These are phyloP conservation scores for Taphrina pruni DNA, from an alignment of 1,139 yeast genomes.

Conservation along the genomic window DNA sequence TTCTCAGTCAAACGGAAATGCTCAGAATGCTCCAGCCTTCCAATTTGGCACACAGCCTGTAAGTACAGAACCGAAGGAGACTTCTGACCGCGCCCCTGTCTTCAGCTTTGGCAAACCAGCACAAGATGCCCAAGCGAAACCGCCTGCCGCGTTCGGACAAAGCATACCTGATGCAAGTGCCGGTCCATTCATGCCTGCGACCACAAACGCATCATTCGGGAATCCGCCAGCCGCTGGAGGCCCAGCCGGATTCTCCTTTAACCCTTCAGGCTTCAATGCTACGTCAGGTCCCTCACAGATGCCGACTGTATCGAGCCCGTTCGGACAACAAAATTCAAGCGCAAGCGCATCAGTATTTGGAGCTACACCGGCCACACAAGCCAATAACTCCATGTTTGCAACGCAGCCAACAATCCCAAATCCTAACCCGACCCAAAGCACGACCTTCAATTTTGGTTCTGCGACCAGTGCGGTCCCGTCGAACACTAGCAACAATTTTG, in stretches of 20 bases:
- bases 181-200: not conserved
- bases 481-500: not conserved
- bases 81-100: not conserved
- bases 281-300: not conserved
- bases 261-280: not conserved
- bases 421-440: not conserved
- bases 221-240: not conserved
- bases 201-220: not conserved
- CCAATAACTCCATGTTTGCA: not conserved
- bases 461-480: not conserved
- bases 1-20: not conserved
- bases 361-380: not conserved
- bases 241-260: not conserved
- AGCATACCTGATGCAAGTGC: not conserved
- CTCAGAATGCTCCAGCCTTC: not conserved
- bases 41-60: not conserved
- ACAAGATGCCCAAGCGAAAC: not conserved
- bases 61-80: not conserved
- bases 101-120: slow-evolving; percentile 21
- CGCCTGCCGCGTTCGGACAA: not conserved
- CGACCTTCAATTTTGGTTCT: slow-evolving; percentile 23
- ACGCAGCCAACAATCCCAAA: not conserved
- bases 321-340: slow-evolving; percentile 2
- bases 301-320: not conserved
- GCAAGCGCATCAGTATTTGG: slow-evolving; percentile 1